phyloP scores from a whole-genome alignment of 805 yeast genomes.

The Brettanomyces naardenensis region DNA sequence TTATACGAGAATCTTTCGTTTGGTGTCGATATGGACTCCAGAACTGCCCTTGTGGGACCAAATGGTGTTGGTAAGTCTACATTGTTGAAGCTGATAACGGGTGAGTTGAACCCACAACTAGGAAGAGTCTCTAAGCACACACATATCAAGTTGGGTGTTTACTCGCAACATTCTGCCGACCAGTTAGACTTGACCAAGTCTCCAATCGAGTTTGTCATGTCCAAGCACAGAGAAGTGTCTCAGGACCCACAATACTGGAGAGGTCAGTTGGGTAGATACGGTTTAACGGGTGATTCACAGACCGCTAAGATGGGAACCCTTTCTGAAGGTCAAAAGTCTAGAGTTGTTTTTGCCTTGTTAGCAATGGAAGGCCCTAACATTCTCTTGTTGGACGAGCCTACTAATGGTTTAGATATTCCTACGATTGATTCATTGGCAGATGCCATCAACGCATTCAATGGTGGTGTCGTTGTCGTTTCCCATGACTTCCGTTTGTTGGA shows the following conservation, averaged over 20 bases:
- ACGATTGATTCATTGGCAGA: conserved; percentile 97
- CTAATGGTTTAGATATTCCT: conserved; percentile 97
- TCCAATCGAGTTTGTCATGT: conserved; percentile 95
- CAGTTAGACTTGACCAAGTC: conserved; percentile 93
- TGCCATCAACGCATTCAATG: conserved; percentile 88
- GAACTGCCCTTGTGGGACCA: conserved; percentile 97
- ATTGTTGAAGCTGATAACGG: conserved; percentile 92
- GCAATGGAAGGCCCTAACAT: conserved; percentile 95
- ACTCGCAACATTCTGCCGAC: conserved; percentile 98
- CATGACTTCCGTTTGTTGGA: conserved; percentile 98
- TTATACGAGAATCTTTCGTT: conserved; percentile 86
- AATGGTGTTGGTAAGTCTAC: conserved; percentile 99
- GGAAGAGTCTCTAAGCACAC: conserved; percentile 98
- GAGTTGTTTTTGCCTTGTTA: conserved; percentile 94
- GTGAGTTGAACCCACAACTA: conserved; percentile 77
- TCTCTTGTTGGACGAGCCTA: conserved; percentile 95
- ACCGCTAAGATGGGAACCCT: conserved; percentile 97
- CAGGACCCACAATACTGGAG: conserved; percentile 99
- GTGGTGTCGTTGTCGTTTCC: conserved; percentile 98
- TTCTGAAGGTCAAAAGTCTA: conserved; percentile 98
- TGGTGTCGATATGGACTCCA: conserved; percentile 99
- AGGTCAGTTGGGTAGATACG: conserved; percentile 95
- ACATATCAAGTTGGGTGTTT: conserved; percentile 95
- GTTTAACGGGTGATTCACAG: conserved; percentile 98
- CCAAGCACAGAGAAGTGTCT: conserved; percentile 79